These are phyloP conservation scores for Bipolaris oryzae DNA, from an alignment of 2,329 filamentous ascomycete genomes.

Conservation along the genomic window DNA sequence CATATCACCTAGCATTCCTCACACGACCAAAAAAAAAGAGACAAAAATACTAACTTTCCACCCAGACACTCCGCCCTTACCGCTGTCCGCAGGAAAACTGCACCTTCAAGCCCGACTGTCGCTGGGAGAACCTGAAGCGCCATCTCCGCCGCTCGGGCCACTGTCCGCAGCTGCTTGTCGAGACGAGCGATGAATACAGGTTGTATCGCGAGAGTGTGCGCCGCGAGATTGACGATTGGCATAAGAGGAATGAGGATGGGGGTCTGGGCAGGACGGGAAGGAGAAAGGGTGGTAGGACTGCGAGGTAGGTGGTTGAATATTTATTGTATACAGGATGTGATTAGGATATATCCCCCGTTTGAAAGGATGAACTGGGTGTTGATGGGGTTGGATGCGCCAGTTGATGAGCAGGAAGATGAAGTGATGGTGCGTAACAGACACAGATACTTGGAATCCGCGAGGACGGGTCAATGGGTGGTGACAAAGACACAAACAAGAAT, in stretches of 20 bases:
- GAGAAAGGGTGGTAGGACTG: conserved; percentile 30
- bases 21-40: conserved; percentile 1
- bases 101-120: conserved; percentile 47
- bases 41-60: no score
- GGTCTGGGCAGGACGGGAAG: conserved; percentile 24
- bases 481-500: not conserved
- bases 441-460: no score
- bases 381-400: not conserved
- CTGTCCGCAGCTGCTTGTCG: conserved; percentile 43
- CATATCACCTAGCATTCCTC: no score
- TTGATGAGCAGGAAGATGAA: not conserved
- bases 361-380: not conserved
- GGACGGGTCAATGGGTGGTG: not conserved
- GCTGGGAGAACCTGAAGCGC: conserved; percentile 49
- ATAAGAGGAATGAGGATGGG: conserved; percentile 36
- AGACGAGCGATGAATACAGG: conserved; percentile 42
- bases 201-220: conserved; percentile 41
- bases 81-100: conserved; percentile 46
- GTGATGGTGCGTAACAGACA: not conserved
- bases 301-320: not conserved
- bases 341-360: not conserved
- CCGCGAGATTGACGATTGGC: conserved; percentile 44
- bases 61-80: conserved; percentile 44
- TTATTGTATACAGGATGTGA: not conserved
- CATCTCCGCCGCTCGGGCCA: conserved; percentile 47